Evolutionary conservation across 1,284 basidiomycete genomes (phyloP).

Genomic region (Moesziomyces aphidis): DNA sequence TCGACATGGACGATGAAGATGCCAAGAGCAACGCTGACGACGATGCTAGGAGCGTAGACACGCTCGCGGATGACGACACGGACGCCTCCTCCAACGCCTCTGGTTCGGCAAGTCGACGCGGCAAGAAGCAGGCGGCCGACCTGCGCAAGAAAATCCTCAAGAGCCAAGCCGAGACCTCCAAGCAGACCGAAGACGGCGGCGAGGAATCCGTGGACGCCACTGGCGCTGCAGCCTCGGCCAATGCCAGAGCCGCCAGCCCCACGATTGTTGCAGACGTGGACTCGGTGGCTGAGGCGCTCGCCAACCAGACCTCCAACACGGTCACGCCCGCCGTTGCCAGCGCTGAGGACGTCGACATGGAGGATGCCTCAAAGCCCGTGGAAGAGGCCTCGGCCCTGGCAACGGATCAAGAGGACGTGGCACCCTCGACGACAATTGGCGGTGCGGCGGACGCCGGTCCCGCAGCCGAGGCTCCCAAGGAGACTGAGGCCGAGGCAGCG

Average conservation of each 20-base stretch:
- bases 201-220: conserved; percentile 38
- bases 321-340: conserved; percentile 30
- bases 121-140: conserved; percentile 49
- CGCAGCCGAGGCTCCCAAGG: conserved; percentile 14
- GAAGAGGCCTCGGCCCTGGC: background rate
- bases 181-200: conserved; percentile 41
- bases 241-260: conserved; percentile 37
- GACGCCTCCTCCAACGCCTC: conserved; percentile 42
- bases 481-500: conserved; percentile 10
- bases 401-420: background rate
- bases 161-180: conserved; percentile 52
- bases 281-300: conserved; percentile 39
- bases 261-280: conserved; percentile 47
- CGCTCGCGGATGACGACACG: conserved; percentile 48
- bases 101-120: conserved; percentile 25
- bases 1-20: conserved; percentile 43
- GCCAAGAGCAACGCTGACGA: conserved; percentile 64
- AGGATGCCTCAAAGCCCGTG: conserved; percentile 30
- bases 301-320: conserved; percentile 47
- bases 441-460: conserved; percentile 11
- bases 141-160: conserved; percentile 54
- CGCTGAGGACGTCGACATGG: conserved; percentile 51
- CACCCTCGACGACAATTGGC: conserved; percentile 1
- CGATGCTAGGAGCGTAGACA: conserved; percentile 62
- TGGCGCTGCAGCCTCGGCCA: conserved; percentile 38